Conservation (phyloP, 2,329 filamentous ascomycete species). For the Penicillium sp. region DNA sequence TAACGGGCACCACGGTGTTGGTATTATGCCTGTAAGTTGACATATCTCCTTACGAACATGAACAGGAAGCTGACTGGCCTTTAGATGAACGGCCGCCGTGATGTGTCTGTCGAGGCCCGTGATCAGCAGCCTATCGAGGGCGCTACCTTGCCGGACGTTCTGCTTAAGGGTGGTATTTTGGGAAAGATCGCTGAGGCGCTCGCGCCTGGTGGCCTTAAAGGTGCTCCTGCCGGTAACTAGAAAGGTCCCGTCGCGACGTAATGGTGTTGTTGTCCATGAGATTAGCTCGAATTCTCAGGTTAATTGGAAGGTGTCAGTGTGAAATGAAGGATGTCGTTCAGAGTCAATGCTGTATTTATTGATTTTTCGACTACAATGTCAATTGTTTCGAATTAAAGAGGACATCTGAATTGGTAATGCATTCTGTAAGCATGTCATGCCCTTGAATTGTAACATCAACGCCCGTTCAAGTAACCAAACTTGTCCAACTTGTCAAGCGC, state of each 20-base stretch:
- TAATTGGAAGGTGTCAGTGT: not conserved
- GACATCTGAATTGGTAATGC: not conserved
- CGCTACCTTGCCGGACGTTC: conserved; percentile 17
- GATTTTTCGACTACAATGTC: conserved; percentile 9
- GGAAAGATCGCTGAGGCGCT: conserved; percentile 18
- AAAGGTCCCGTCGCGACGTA: not conserved
- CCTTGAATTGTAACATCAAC: not conserved
- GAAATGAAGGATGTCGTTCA: not conserved
- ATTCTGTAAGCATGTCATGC: not conserved
- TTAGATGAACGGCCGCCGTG: conserved; percentile 23
- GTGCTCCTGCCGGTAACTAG: not conserved
- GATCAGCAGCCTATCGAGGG: conserved; percentile 24
- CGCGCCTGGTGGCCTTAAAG: not conserved
- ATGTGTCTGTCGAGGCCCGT: conserved; percentile 15
- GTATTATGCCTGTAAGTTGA: conserved; percentile 22
- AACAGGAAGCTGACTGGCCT: not conserved
- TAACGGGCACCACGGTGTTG: conserved; percentile 23
- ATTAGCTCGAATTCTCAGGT: not conserved
- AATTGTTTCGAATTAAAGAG: conserved; percentile 8
- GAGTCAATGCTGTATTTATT: conserved; percentile 12
- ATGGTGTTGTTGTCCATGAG: not conserved
- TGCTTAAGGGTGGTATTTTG: conserved; percentile 19
- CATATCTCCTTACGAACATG: accelerated
- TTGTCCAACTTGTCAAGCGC: not conserved
- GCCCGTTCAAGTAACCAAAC: not conserved